Conservation (phyloP, 225 moss, liverwort and hornwort genomes). For the Marchantia paleacea region DNA sequence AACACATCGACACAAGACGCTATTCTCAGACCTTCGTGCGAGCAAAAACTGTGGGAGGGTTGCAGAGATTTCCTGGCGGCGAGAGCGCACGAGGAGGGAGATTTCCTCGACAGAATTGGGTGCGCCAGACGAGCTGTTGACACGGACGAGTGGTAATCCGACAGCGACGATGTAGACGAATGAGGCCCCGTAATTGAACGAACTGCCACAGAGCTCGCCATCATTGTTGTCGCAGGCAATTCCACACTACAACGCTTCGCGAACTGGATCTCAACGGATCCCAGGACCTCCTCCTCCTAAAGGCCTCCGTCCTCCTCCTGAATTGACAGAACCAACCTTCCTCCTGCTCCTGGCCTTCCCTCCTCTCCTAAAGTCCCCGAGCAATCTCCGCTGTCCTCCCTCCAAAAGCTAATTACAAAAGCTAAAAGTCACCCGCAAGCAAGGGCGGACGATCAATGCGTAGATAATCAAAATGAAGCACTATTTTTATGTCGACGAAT, state of each 20-base stretch:
- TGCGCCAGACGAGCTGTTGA: conserved; percentile 48
- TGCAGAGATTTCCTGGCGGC: conserved; percentile 27
- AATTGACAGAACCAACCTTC: neutral
- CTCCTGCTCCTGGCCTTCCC: neutral
- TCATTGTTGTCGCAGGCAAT: conserved; percentile 35
- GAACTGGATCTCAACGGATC: too few relatives aligned
- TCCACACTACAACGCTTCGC: neutral
- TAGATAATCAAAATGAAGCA: neutral
- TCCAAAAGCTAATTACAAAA: neutral
- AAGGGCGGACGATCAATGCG: neutral
- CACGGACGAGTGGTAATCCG: conserved; percentile 47
- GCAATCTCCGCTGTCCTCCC: neutral
- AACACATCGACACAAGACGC: conserved; percentile 49
- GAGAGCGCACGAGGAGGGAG: conserved; percentile 32
- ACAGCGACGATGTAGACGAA: conserved; percentile 44
- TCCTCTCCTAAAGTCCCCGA: neutral
- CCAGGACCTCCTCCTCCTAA: neutral
- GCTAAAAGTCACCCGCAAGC: neutral
- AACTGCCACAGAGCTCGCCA: conserved; percentile 71
- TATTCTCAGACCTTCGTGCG: conserved; percentile 70
- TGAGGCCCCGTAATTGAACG: conserved; percentile 55
- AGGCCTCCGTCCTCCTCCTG: conserved; percentile 1
- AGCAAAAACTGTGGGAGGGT: conserved; percentile 24
- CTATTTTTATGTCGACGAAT: conserved; percentile 1
- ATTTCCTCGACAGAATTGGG: conserved; percentile 57